Evolutionary conservation across 2,329 filamentous ascomycete genomes (phyloP).

Genomic region (Eutypa lata): DNA sequence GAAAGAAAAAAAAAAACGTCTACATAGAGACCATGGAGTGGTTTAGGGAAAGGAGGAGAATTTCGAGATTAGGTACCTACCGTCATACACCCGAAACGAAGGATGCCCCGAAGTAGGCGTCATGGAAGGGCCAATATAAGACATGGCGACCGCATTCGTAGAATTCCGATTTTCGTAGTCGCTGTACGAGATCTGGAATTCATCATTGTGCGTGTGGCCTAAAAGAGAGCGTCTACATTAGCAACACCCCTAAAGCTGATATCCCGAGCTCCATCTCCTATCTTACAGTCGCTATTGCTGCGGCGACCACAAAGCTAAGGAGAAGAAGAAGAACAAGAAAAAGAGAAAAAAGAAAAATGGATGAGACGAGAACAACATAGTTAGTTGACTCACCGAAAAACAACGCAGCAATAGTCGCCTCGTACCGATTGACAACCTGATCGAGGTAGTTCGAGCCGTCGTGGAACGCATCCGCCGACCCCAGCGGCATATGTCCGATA

Average conservation of each 20-base stretch:
- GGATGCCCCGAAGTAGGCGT: conserved; percentile 54
- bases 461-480: conserved; percentile 47
- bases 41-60: background rate
- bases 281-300: no score
- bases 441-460: conserved; percentile 52
- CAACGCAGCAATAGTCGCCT: conserved; percentile 50
- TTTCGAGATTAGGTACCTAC: background rate
- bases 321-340: background rate
- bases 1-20: no score
- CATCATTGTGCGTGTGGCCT: conserved; percentile 54
- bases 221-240: background rate
- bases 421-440: conserved; percentile 51
- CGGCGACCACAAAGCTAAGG: no score
- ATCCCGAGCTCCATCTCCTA: no score
- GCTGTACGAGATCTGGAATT: conserved; percentile 54
- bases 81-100: conserved; percentile 54
- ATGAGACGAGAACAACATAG: background rate
- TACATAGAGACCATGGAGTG: no score
- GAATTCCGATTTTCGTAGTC: conserved; percentile 40
- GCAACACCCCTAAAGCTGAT: background rate
- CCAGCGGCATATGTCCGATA: conserved; percentile 55
- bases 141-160: conserved; percentile 44
- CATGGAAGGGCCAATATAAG: conserved; percentile 52
- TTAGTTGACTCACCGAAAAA: conserved; percentile 43
- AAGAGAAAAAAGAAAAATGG: background rate